Conservation (phyloP, 805 yeast genomes). For the Ogataea salicorniae region DNA sequence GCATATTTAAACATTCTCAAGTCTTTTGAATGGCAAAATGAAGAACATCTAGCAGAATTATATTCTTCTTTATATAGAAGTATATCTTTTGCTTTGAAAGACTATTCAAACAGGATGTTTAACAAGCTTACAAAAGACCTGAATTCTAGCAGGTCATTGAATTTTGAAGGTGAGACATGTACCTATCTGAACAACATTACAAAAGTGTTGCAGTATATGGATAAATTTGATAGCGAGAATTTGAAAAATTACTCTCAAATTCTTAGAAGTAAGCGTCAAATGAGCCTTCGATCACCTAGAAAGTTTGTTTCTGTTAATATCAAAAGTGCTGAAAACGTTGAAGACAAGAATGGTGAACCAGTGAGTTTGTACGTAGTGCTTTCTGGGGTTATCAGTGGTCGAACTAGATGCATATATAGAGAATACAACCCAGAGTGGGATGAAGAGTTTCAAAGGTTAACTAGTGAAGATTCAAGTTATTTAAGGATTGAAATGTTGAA, state of each 20-base stretch:
- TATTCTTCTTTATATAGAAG: conserved; percentile 57
- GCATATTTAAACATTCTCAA: conserved; percentile 46
- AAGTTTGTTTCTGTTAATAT: conserved; percentile 22
- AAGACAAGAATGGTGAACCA: conserved; percentile 27
- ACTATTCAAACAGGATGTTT: conserved; percentile 39
- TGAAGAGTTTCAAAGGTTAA: conserved; percentile 64
- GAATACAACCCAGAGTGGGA: conserved; percentile 78
- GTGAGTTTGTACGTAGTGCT: conserved; percentile 21
- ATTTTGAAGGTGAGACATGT: conserved; percentile 21
- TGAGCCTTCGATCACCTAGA: conserved; percentile 2
- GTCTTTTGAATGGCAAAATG: conserved; percentile 61
- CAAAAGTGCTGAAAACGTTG: conserved; percentile 28
- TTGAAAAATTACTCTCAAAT: conserved; percentile 11
- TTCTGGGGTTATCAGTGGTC: conserved; percentile 26
- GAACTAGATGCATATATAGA: conserved; percentile 59
- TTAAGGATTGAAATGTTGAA: conserved; percentile 18
- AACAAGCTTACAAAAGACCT: conserved; percentile 13
- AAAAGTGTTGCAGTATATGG: conserved; percentile 17
- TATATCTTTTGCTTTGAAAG: conserved; percentile 55
- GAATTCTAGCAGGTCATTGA: conserved; percentile 10
- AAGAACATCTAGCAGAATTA: conserved; percentile 55
- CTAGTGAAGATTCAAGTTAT: conserved; percentile 7
- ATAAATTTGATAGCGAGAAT: conserved; percentile 9
- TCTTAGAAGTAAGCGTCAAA: conserved; percentile 3
- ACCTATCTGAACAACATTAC: conserved; percentile 28